Conservation (phyloP, 257 asterid species). For the Pogostemon cablin region DNA sequence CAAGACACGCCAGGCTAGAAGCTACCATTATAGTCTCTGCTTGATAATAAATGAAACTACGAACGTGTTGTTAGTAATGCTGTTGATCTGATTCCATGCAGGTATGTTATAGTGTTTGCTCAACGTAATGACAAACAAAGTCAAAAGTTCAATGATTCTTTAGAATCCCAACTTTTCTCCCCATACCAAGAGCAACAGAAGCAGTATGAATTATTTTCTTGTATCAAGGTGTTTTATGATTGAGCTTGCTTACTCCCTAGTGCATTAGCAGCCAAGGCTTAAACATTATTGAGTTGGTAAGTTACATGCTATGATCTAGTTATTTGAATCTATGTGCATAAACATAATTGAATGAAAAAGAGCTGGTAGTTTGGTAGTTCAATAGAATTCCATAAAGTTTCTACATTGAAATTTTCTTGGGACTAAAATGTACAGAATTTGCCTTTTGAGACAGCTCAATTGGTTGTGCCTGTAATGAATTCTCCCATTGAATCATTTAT, state of each 20-base stretch:
- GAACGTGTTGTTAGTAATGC: background rate
- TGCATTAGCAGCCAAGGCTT: constrained; percentile 16
- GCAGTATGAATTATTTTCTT: background rate
- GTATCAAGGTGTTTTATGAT: background rate
- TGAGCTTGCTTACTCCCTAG: background rate
- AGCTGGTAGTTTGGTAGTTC: background rate
- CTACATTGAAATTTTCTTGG: background rate
- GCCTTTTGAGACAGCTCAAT: background rate
- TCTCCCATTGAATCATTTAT: no score
- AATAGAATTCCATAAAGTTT: no score
- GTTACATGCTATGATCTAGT: background rate
- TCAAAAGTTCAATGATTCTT: no score
- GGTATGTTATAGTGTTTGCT: constrained; percentile 2
- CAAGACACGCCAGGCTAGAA: background rate
- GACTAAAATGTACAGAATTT: background rate
- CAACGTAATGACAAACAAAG: background rate
- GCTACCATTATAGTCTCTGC: background rate
- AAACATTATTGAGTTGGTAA: constrained; percentile 22
- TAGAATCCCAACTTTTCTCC: background rate
- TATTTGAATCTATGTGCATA: background rate
- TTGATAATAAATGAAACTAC: constrained; percentile 2
- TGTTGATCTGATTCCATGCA: constrained; percentile 14
- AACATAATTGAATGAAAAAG: background rate
- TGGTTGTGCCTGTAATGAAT: no score
- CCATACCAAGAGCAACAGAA: background rate